A percentile compares a stretch with the other conserved stretches of the same genome.
phyloP scores from a whole-genome alignment of 441 rosid species.

The Bocquillonia castaneifolia region DNA sequence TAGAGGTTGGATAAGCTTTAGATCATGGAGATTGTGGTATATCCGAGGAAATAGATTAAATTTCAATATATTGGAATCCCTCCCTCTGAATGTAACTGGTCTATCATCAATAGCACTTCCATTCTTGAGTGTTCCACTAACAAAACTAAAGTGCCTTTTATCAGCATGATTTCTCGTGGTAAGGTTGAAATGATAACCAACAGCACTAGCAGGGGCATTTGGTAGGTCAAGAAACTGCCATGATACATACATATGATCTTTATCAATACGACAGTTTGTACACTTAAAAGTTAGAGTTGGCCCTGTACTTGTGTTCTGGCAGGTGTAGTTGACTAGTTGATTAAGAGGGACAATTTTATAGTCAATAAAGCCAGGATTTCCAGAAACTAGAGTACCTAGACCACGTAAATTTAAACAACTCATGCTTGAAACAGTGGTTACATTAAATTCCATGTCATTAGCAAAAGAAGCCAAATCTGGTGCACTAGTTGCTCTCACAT shows the following conservation, averaged over 20 bases:
- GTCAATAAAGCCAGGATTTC: slow-evolving; percentile 64
- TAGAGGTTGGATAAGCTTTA: slow-evolving; percentile 79
- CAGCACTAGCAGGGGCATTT: slow-evolving; percentile 73
- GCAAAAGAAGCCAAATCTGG: slow-evolving; percentile 66
- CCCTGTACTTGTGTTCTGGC: slow-evolving; percentile 69
- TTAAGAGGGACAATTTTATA: slow-evolving; percentile 47
- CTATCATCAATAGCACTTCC: slow-evolving; percentile 54
- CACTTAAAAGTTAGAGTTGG: slow-evolving; percentile 78
- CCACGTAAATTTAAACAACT: slow-evolving; percentile 72
- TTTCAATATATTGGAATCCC: slow-evolving; percentile 53
- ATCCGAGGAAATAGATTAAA: slow-evolving; percentile 83
- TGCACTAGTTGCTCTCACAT: slow-evolving; percentile 73
- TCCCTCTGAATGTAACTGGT: slow-evolving; percentile 86
- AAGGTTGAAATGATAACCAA: slow-evolving; percentile 78
- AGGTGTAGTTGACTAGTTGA: slow-evolving; percentile 52
- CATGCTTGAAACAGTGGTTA: slow-evolving; percentile 85
- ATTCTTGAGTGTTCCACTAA: slow-evolving; percentile 68
- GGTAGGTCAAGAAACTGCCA: slow-evolving; percentile 92
- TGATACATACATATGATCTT: slow-evolving; percentile 62
- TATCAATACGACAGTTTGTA: slow-evolving; percentile 46
- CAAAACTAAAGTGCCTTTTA: slow-evolving; percentile 62
- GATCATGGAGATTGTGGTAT: slow-evolving; percentile 60
- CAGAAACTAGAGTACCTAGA: slow-evolving; percentile 54
- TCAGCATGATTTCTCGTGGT: slow-evolving; percentile 46
- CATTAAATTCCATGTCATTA: slow-evolving; percentile 76